Evolutionary conservation across 2,329 filamentous ascomycete species (phyloP), one percentile per base, ranked within the genome.

Genomic region (Aspergillus arachidicola): DNA sequence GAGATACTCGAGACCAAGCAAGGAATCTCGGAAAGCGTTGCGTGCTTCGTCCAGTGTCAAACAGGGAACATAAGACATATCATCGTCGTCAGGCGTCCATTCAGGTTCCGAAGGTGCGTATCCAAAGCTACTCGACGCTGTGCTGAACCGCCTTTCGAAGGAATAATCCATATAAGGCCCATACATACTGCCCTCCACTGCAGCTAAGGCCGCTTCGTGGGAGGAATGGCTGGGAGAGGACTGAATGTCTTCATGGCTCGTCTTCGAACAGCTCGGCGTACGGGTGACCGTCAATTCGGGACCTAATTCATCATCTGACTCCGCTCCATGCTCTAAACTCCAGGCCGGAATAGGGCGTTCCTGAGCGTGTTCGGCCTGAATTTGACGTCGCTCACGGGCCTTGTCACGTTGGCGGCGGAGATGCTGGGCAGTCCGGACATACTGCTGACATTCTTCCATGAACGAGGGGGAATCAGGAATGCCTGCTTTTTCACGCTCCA

Each of bases 61-160:
- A 79, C 94, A 93, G 19, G 95, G 95, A 19, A 98, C 94, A 73
- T 95, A 97, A 41, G 91, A 92, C 76, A 93, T 93, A 75, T 98
- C 94, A 70, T 97, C 93, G 41, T 92, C 90, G 56, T 80, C 79
- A 10, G 75, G 73, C 19, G 77, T 73, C 73, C 78, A 79, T 61
- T 82, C 79, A 2, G 78, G 73, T 62, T 82, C 80, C 1, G 79
- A 81, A 1, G 77, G 78, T 38, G 79, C 75, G 62, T 81, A 78
- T 6, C 79, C 78, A 63, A 80, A 72, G 58, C 79, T 78, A 64
- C 91, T 95, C 59, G 91, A 92, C 4, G 91, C 88, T 79, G 94
- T 86, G 74, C 93, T 97, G 38, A 92, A 90, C 4, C 91, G 91
- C 57, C 92, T 86, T 50, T 87, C 87, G 48, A 89, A 86, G 58